Conservation (phyloP, 225 moss, liverwort and hornwort genomes). For the Bryum argenteum region DNA sequence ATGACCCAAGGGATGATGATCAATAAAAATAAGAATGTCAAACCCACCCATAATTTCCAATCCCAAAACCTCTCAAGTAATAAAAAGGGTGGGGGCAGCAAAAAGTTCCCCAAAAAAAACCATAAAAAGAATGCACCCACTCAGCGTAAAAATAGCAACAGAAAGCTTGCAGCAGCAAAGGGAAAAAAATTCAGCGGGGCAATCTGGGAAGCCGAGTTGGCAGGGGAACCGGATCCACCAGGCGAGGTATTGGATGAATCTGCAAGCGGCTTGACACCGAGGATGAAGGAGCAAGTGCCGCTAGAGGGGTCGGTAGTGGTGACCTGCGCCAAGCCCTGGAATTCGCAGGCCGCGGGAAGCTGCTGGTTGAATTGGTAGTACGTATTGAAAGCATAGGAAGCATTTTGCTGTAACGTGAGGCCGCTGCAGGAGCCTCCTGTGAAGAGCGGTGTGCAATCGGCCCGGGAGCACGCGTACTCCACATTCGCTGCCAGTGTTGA, state of each 20-base stretch:
- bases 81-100: too few relatives aligned
- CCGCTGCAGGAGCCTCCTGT: conserved; percentile 67
- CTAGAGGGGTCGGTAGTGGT: conserved; percentile 59
- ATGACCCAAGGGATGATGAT: conserved; percentile 2
- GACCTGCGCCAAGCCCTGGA: conserved; percentile 67
- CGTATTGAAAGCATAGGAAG: conserved; percentile 91
- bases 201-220: conserved; percentile 6
- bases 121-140: background rate
- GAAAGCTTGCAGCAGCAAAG: background rate
- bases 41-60: too few relatives aligned
- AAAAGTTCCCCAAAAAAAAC: background rate
- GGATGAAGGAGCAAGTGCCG: conserved; percentile 55
- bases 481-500: conserved; percentile 42
- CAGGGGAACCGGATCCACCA: background rate
- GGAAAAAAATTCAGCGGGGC: background rate
- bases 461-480: conserved; percentile 67
- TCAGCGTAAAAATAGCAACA: too few relatives aligned
- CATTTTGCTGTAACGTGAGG: conserved; percentile 57
- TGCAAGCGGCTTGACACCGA: conserved; percentile 51
- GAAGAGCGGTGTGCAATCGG: conserved; percentile 69
- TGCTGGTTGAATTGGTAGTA: conserved; percentile 91
- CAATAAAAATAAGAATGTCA: background rate
- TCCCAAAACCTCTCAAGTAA: too few relatives aligned
- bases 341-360: conserved; percentile 53
- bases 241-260: background rate